Evolutionary conservation across 345 rosid species (phyloP), one percentile per base, ranked within the genome.

Genomic region (Populus tremula): DNA sequence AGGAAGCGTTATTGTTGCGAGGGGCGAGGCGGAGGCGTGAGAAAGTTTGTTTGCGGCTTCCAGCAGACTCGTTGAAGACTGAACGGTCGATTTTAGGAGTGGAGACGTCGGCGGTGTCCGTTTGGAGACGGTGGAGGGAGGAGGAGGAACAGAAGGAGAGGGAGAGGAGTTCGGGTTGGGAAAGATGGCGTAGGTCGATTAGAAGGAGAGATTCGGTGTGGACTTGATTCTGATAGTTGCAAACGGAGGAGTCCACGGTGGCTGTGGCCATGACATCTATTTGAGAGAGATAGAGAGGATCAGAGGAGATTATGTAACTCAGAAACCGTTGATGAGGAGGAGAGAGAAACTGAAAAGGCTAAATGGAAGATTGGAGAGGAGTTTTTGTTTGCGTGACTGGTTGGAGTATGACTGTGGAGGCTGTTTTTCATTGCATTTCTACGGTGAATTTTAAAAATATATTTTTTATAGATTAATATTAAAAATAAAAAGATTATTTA

Each of bases 11-110:
- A 74, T 73, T 62, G 82, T 81, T 78, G 23, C 95, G 96, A n/a
- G 90, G 85, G 47, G 88, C 92, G 2, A 95, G 88, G 65, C 94
- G 96, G 78, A 96, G 91, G 53, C 94, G 96, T 68, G 84, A 93
- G 88, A 90, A 95, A 69, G 99, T 96, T 76, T 96, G 99, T 47
- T 91, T 93, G 67, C 92, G 93, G 82, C 97, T 91, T 1, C 98
- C 98, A 71, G 99, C 97, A 70, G 98, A 95, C 75, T 95, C 99
- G 69, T 93, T 96, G 89, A 96, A 94, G 73, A 93, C 90, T 78
- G 97, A 88, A 49, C 92, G 94, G 76, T 94, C 99, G 76, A 95
- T 90, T 79, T 87, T 93, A 21, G 90, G 97, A 62, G 88, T 90
- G 54, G 86, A 70, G 56, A 88, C 81, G 71, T 86, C 92, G 78